phyloP scores from a whole-genome alignment of 257 asterid genomes.

The Knoxia roxburghii region DNA sequence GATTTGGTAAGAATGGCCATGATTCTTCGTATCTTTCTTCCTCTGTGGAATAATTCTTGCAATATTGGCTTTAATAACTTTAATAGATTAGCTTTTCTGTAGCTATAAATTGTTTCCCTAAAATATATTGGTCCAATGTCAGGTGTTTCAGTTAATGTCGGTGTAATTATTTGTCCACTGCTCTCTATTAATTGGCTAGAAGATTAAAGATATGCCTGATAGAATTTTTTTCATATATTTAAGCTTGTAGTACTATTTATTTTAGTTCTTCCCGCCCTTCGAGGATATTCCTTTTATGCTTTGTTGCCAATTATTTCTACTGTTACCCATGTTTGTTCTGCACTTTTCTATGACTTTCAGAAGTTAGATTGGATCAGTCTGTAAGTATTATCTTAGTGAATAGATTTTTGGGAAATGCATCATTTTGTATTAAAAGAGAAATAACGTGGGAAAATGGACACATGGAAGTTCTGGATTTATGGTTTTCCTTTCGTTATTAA shows the following conservation, averaged over 20 bases:
- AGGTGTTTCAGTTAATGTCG: neutral
- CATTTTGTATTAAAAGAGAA: neutral
- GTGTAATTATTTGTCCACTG: neutral
- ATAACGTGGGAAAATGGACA: neutral
- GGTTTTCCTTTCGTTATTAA: neutral
- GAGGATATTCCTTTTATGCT: neutral
- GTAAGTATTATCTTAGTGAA: neutral
- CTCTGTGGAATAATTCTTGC: constrained; percentile 3
- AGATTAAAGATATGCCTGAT: neutral
- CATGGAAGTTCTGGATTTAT: neutral
- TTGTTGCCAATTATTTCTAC: neutral
- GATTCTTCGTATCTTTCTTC: neutral
- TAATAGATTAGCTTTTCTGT: neutral
- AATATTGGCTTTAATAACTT: neutral
- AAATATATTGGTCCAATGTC: neutral
- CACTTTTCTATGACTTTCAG: neutral
- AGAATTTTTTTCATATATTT: neutral
- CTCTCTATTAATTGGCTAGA: neutral
- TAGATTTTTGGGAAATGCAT: neutral
- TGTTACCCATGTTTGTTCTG: neutral
- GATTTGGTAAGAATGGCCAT: constrained; percentile 66
- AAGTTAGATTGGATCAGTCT: neutral
- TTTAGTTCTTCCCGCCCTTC: too few relatives aligned
- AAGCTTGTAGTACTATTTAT: too few relatives aligned
- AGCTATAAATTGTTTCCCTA: neutral